Conservation (phyloP, 1,284 basidiomycete species). For the Heterobasidion occidentale region DNA sequence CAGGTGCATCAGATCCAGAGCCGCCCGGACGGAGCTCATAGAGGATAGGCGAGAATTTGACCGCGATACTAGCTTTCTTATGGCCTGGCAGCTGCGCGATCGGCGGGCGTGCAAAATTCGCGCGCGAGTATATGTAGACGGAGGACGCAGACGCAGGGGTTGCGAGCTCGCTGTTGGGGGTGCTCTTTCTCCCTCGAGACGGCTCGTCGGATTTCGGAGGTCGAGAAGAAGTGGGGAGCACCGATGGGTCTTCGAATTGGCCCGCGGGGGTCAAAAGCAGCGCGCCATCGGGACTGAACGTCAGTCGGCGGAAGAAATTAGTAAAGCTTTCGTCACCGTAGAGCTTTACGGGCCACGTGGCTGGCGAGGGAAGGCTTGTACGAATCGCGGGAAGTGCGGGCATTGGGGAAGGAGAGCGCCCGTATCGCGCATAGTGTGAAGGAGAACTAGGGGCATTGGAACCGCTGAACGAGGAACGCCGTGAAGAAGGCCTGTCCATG, state of each 20-base stretch:
- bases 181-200: slow-evolving; percentile 46
- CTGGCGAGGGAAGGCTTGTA: slow-evolving; percentile 36
- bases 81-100: slow-evolving; percentile 95
- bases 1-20: slow-evolving; percentile 25
- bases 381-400: slow-evolving; percentile 86
- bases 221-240: slow-evolving; percentile 34
- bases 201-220: slow-evolving; percentile 30
- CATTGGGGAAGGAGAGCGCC: slow-evolving; percentile 86
- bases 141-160: slow-evolving; percentile 42
- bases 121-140: slow-evolving; percentile 94
- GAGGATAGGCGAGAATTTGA: slow-evolving; percentile 89
- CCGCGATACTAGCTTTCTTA: slow-evolving; percentile 91
- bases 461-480: slow-evolving; percentile 83
- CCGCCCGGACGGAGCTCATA: slow-evolving; percentile 77
- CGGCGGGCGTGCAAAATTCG: slow-evolving; percentile 86
- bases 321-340: slow-evolving; percentile 96
- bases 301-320: slow-evolving; percentile 91
- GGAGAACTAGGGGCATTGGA: slow-evolving; percentile 73
- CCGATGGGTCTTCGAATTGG: slow-evolving; percentile 86
- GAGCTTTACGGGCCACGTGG: slow-evolving; percentile 53
- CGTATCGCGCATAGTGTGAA: slow-evolving; percentile 57
- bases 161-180: slow-evolving; percentile 28
- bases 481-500: slow-evolving; percentile 59
- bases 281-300: slow-evolving; percentile 93
- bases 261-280: slow-evolving; percentile 93